Evolutionary conservation across 2,329 filamentous ascomycete genomes (phyloP).

Genomic region (Macrophomina phaseolina): DNA sequence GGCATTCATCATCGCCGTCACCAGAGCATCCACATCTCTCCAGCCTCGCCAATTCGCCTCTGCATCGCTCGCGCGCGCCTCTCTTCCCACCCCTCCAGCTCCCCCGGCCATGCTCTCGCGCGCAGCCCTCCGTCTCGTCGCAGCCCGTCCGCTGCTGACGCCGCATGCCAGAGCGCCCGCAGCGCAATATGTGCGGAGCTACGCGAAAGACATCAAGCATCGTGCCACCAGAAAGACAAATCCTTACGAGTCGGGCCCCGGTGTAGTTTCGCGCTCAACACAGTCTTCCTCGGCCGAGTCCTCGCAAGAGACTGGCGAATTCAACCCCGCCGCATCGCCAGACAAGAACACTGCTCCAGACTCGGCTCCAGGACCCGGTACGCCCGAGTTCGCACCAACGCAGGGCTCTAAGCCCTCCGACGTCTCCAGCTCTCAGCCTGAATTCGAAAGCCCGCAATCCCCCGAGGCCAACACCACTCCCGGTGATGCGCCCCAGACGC

Average conservation of each 20-base stretch:
- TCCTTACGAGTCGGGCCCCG: slow-evolving; percentile 33
- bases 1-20: slow-evolving; percentile 17
- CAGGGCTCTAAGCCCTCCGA: slow-evolving; percentile 30
- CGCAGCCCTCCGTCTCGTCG: slow-evolving; percentile 41
- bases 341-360: slow-evolving; percentile 37
- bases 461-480: slow-evolving; percentile 45
- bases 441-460: slow-evolving; percentile 43
- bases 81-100: slow-evolving; percentile 2
- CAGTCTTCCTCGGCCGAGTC: slow-evolving; percentile 32
- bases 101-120: slow-evolving; percentile 41
- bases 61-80: slow-evolving; percentile 10
- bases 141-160: slow-evolving; percentile 35
- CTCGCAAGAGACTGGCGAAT: slow-evolving; percentile 45
- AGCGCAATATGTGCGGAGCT: slow-evolving; percentile 34
- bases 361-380: slow-evolving; percentile 36
- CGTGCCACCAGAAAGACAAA: slow-evolving; percentile 32
- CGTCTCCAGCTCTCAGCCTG: slow-evolving; percentile 42
- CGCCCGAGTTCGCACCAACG: background rate
- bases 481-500: slow-evolving; percentile 54
- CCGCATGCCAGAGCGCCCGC: slow-evolving; percentile 38
- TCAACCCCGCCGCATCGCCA: slow-evolving; percentile 37
- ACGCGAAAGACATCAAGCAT: slow-evolving; percentile 33
- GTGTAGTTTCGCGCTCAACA: background rate
- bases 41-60: slow-evolving; percentile 21
- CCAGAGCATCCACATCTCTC: slow-evolving; percentile 18